A percentile compares a stretch with the other conserved stretches of the same genome.
Evolutionary conservation across 176 grass and related monocot genomes (phyloP).

Genomic region (Tillandsia fasciculata): DNA sequence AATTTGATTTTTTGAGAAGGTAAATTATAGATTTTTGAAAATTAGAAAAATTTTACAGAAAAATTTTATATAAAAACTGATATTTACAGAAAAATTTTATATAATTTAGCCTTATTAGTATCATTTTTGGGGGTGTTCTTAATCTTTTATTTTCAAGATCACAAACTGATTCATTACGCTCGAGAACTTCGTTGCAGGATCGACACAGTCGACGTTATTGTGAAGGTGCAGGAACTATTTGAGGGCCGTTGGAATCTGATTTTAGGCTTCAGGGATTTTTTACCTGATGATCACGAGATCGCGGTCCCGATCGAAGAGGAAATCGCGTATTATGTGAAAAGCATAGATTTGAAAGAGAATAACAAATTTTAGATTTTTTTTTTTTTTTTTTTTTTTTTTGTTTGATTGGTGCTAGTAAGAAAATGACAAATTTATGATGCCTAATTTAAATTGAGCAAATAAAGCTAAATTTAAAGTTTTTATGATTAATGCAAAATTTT

Average conservation of each 20-base stretch:
- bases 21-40: too few species aligned
- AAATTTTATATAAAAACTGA: too few species aligned
- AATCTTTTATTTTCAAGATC: neutral
- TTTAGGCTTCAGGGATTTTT: neutral
- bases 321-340: neutral
- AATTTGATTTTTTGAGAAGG: too few species aligned
- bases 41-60: too few species aligned
- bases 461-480: too few species aligned
- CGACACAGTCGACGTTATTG: neutral
- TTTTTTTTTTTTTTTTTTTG: neutral
- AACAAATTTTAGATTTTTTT: neutral
- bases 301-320: neutral
- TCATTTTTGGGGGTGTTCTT: neutral
- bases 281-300: neutral
- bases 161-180: neutral
- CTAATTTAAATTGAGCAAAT: too few species aligned
- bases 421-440: neutral
- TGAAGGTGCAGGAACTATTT: neutral
- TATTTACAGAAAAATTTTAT: too few species aligned
- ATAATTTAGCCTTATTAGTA: too few species aligned
- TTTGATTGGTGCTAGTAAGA: neutral
- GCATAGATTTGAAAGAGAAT: neutral
- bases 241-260: neutral
- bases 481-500: too few species aligned
- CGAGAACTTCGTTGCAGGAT: neutral